A percentile compares a stretch with the other conserved stretches of the same genome.
Evolutionary conservation across 2,329 filamentous ascomycete genomes (phyloP).

Genomic region (Emmonsiellopsis sp.): DNA sequence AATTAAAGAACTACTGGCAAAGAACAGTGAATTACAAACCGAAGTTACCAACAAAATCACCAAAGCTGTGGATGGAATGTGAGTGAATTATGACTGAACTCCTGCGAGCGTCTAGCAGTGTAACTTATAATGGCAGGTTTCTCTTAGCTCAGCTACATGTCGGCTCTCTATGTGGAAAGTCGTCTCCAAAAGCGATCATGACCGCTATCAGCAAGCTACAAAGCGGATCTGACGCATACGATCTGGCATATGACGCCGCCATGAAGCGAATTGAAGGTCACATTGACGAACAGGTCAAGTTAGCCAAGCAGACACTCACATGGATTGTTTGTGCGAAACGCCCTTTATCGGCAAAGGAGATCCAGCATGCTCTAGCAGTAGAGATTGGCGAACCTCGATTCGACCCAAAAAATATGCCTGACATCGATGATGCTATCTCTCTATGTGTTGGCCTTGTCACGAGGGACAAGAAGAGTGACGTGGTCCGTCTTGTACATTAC

Average conservation of each 20-base stretch:
- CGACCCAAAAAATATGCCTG: conserved; percentile 3
- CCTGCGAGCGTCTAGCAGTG: not conserved
- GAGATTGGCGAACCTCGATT: conserved; percentile 10
- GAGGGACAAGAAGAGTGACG: conserved; percentile 29
- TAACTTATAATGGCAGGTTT: conserved; percentile 7
- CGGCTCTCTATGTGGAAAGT: conserved; percentile 5
- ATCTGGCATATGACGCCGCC: conserved; percentile 8
- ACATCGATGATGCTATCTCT: conserved; percentile 21
- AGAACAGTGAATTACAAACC: not conserved
- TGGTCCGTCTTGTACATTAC: conserved; percentile 38
- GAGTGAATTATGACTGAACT: conserved; percentile 10
- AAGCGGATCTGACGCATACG: not conserved
- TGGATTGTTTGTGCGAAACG: conserved; percentile 15
- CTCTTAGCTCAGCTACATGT: conserved; percentile 9
- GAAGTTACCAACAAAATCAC: conserved; percentile 18
- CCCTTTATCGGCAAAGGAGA: conserved; percentile 14
- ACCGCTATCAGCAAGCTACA: not conserved
- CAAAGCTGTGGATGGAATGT: conserved; percentile 25
- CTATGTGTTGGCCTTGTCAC: conserved; percentile 37
- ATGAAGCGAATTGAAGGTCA: conserved; percentile 12
- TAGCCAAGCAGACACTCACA: conserved; percentile 13
- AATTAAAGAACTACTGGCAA: conserved; percentile 10
- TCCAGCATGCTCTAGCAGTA: conserved; percentile 19
- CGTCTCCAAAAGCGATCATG: not conserved
- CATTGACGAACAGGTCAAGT: not conserved